Conservation (phyloP, 768 basidiomycete genomes). For the Agrocybe praecox region DNA sequence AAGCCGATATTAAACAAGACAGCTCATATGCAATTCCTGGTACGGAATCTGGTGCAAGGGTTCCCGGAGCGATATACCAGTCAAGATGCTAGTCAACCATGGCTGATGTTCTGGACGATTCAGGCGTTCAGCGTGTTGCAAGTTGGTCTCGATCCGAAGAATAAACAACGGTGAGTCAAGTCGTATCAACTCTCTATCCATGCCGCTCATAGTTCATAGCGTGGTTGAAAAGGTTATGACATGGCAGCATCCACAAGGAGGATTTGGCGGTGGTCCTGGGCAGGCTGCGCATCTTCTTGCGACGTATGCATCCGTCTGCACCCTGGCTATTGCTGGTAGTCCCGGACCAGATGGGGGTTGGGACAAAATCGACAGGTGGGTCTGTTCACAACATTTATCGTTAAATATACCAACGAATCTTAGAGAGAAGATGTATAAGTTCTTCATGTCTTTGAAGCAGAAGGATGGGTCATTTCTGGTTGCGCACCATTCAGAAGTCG, state of each 20-base stretch:
- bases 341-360: constrained; percentile 79
- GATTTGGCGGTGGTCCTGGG: constrained; percentile 90
- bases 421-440: constrained; percentile 79
- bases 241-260: constrained; percentile 86
- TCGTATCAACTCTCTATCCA: neutral
- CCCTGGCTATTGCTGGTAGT: constrained; percentile 80
- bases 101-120: constrained; percentile 93
- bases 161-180: constrained; percentile 66
- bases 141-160: constrained; percentile 75
- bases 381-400: neutral
- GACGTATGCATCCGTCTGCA: constrained; percentile 86
- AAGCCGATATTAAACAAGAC: constrained; percentile 50
- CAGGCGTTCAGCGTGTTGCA: constrained; percentile 84
- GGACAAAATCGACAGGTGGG: constrained; percentile 84
- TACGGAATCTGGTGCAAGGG: constrained; percentile 72
- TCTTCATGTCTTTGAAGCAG: constrained; percentile 92
- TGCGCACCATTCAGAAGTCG: constrained; percentile 85
- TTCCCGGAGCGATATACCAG: constrained; percentile 79
- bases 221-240: constrained; percentile 78
- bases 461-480: constrained; percentile 94
- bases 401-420: neutral
- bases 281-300: constrained; percentile 88
- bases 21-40: constrained; percentile 75
- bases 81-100: constrained; percentile 94
- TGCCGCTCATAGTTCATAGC: constrained; percentile 36